Percentiles rank a stretch among this genome's conserved stretches.
Conservation (phyloP, 148 eudicot genomes). For the Talinum fruticosum region DNA sequence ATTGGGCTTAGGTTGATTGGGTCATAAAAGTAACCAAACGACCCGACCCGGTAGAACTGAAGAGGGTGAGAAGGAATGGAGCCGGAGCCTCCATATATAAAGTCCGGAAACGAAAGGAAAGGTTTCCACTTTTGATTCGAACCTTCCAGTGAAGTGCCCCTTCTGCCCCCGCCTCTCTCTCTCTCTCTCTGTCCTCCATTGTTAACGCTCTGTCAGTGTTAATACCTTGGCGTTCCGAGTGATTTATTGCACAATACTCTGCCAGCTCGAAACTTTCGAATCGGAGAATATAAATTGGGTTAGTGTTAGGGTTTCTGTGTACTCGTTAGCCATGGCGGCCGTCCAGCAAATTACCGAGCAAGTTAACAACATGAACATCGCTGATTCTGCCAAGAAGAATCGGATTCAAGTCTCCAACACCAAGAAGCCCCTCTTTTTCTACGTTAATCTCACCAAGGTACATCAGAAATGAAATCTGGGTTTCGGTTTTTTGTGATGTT, state of each 20-base stretch:
- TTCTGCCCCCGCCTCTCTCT: neutral
- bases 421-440: conserved; percentile 66
- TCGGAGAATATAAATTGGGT: neutral
- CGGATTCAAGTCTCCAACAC: conserved; percentile 69
- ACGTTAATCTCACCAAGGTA: conserved; percentile 72
- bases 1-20: too few species aligned
- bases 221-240: neutral
- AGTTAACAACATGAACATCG: conserved; percentile 39
- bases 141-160: neutral
- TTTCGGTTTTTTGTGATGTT: neutral
- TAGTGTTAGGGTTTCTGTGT: conserved; percentile 21
- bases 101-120: neutral
- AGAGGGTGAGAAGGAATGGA: too few species aligned
- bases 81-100: conserved; percentile 9
- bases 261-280: neutral
- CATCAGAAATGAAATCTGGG: neutral
- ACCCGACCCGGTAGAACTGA: too few species aligned
- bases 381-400: conserved; percentile 46
- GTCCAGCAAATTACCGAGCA: conserved; percentile 51
- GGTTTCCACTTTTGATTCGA: neutral
- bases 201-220: neutral
- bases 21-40: too few species aligned
- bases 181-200: neutral
- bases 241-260: neutral
- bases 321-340: conserved; percentile 19